Percentiles rank a stretch among this genome's conserved stretches.
Evolutionary conservation across 306 rosid species (phyloP).

Genomic region (Vigna reflexopilosa): DNA sequence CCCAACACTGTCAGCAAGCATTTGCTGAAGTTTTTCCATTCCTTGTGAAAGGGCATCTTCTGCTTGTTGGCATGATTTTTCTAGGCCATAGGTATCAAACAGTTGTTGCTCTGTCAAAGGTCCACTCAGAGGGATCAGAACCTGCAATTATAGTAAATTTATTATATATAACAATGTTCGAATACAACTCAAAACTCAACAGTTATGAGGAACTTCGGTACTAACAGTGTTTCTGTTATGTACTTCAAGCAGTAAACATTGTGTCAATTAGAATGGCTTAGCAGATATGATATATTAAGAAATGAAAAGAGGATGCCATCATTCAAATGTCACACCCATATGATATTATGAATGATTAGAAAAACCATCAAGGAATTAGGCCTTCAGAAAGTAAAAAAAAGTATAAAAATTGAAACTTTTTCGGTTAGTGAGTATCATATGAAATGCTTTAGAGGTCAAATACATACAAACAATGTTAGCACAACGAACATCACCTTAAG

Average conservation of each 20-base stretch:
- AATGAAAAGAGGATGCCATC: too few species aligned
- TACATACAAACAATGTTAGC: background rate
- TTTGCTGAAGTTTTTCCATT: constrained; percentile 79
- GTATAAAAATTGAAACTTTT: too few species aligned
- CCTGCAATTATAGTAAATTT: constrained; percentile 55
- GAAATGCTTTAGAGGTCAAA: background rate
- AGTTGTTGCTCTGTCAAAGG: constrained; percentile 74
- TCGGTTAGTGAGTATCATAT: background rate
- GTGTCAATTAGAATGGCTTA: background rate
- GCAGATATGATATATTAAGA: too few species aligned
- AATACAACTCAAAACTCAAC: background rate
- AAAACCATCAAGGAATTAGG: too few species aligned
- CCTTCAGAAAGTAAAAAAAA: too few species aligned
- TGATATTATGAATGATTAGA: too few species aligned
- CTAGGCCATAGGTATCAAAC: constrained; percentile 61
- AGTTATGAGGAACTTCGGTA: background rate
- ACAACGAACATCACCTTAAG: constrained; percentile 65
- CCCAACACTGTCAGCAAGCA: constrained; percentile 65
- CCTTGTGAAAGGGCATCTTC: constrained; percentile 97
- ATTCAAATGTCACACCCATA: too few species aligned
- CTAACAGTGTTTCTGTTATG: background rate
- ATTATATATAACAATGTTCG: constrained; percentile 6
- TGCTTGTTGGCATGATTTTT: constrained; percentile 85
- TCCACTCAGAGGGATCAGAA: constrained; percentile 69
- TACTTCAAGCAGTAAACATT: background rate